Evolutionary conservation across 1,284 basidiomycete genomes (phyloP), one percentile per base, ranked within the genome.

Genomic region (Ustilago curta): DNA sequence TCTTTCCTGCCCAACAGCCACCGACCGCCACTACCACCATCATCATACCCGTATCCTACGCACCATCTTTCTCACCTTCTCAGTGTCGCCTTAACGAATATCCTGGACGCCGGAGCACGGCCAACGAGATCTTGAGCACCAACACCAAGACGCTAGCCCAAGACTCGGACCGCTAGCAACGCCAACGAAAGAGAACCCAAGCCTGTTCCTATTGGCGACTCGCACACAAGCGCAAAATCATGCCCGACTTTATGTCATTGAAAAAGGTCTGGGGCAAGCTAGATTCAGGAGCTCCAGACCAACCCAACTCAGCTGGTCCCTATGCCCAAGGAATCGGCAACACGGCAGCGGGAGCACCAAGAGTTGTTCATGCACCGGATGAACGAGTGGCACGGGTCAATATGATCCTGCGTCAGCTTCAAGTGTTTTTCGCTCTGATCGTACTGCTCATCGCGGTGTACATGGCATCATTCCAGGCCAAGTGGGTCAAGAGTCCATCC

Each of bases 401-500:
- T 52, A 59, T 73, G 57, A 64, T 72, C 23, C 42, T 76, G 8
- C 71, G 78, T 11, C 60, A 45, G 19, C 32, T 51, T 11, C 76
- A 80, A 50, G 60, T 76, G 44, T 72, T 79, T 35, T 70, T 80
- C 25, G 74, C 47, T 37, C 29, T 68, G 23, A 53, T 79, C 12
- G 49, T 66, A n/a, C 61, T 82, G 12, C 52, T 79, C 52, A 73
- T 81, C n/a, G 71, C 71, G 9, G 73, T 82, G 4, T 78, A 65
- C 35, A 70, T 81, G 58, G 76, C 81, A 2, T 50, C 68, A 0
- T 80, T 79, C 57, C 80, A 83, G 50, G 27, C 39, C 4, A 78
- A 76, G 32, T 83, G 81, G 81, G 60, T 79, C 7, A 77, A 72
- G 32, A 50, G 58, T 25, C 72, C 76, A 11, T 83, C 81, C 0